Base-by-base conservation (phyloP, 208 protist species). In the Angomonas deanei region DNA sequence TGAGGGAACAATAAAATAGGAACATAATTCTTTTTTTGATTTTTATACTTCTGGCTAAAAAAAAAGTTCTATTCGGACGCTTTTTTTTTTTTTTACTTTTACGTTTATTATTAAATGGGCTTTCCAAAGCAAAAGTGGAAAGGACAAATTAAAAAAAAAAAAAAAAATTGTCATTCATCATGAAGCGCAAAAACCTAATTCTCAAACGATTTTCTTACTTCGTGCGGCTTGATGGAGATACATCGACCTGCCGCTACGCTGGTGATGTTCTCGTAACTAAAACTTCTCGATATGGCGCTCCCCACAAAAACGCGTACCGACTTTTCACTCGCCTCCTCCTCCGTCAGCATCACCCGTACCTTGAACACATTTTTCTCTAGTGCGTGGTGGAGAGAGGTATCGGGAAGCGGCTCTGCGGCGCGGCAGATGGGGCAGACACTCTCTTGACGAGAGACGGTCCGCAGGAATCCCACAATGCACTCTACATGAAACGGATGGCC, bases 401-500 rank as follows among this genome's bases (percentile, higher is more conserved):
- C 66, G 0, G 78, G 68, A 30, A 91, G 66, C 24, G 64, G 72
- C 52, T 73, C n/a, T 15, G 39, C 38, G 55, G 61, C 34, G 36
- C 78, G 77, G 59, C 84, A 91, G n/a, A 91, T 59, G 21, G 83
- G 83, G 58, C 83, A 86, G 2, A 59, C 56, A 54, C 85, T 68
- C 28, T 68, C 72, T 21, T 23, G 42, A 32, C 50, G 57, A 0
- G 39, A 10, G 36, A 66, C 66, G 49, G 70, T 82, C n/a, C 60
- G 65, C 3, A 55, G 24, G 63, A 74, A 72, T 33, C 80, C 71
- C 63, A 77, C 66, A 11, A 86, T 81, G 66, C 84, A 91, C 26
- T 74, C 62, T 0, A 86, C 84, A 52, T 91, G 84, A 38, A 87
- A 87, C 52, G 67, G 80, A 49, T 87, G 84, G n/a, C 72, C 57